A percentile compares a stretch with the other conserved stretches of the same genome.
phyloP scores from a whole-genome alignment of 2,329 filamentous ascomycete species.

The Fusarium euwallaceae region DNA sequence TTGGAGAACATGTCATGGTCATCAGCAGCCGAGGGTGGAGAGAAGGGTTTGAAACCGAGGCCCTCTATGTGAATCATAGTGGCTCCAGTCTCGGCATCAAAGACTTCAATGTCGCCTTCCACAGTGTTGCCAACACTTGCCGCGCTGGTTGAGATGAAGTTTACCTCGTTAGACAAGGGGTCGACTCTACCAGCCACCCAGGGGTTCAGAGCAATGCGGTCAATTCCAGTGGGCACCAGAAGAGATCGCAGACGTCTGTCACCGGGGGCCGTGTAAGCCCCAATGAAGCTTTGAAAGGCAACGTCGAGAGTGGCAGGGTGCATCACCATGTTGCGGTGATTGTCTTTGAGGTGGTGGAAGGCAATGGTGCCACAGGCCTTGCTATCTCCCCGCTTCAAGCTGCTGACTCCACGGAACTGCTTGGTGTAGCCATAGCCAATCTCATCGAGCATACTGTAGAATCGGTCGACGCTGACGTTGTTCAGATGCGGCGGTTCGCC shows the following conservation, averaged over 20 bases:
- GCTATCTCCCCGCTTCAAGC: constrained; percentile 19
- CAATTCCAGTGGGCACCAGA: constrained; percentile 2
- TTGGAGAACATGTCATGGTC: not conserved
- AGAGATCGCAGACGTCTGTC: constrained; percentile 4
- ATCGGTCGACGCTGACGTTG: not conserved
- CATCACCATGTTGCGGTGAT: constrained; percentile 9
- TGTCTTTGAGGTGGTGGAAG: not conserved
- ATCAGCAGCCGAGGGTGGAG: not conserved
- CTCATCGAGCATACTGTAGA: not conserved
- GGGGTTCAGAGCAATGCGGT: not conserved
- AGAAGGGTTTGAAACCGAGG: not conserved
- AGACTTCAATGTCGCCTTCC: not conserved
- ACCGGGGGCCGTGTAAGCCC: constrained; percentile 3
- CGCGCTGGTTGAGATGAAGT: not conserved
- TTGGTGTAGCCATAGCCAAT: constrained; percentile 6
- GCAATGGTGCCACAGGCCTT: not conserved
- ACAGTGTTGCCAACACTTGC: not conserved
- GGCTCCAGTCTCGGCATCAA: not conserved
- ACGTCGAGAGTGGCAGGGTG: constrained; percentile 16
- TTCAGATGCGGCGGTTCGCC: not conserved
- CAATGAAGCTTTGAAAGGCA: constrained; percentile 3
- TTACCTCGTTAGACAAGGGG: not conserved
- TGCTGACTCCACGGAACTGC: constrained; percentile 8
- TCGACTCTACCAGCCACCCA: not conserved
- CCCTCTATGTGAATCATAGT: not conserved